A percentile compares a stretch with the other conserved stretches of the same genome.
phyloP scores from a whole-genome alignment of 73 alveolate species.

The Breviolum minutum region DNA sequence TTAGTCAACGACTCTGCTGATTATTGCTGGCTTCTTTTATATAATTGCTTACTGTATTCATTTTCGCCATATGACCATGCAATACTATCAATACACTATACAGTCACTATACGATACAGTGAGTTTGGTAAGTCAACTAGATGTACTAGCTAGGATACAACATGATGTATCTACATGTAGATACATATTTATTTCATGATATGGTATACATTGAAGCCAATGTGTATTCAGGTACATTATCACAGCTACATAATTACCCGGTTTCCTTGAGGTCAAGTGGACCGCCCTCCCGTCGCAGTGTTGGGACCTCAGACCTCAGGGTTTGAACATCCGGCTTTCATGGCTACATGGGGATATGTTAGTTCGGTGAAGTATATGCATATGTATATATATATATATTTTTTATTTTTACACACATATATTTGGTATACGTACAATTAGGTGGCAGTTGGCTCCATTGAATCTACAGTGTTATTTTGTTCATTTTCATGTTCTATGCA shows the following conservation, averaged over 20 bases:
- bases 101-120: too few relatives aligned
- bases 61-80: not conserved
- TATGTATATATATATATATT: too few relatives aligned
- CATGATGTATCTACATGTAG: not conserved
- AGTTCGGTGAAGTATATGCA: not conserved
- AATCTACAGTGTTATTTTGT: too few relatives aligned
- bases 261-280: conserved; percentile 37
- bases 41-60: too few relatives aligned
- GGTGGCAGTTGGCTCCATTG: too few relatives aligned
- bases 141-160: not conserved
- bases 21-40: too few relatives aligned
- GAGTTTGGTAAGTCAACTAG: not conserved
- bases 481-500: too few relatives aligned
- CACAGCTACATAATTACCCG: not conserved
- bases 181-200: too few relatives aligned
- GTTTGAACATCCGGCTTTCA: not conserved
- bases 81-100: not conserved
- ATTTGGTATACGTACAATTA: too few relatives aligned
- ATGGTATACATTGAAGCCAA: not conserved
- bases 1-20: too few relatives aligned
- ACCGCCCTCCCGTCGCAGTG: conserved; percentile 79
- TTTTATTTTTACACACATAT: too few relatives aligned
- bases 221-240: not conserved
- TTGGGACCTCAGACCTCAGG: not conserved
- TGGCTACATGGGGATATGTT: not conserved